phyloP scores from a whole-genome alignment of 208 protist species.

The Wallacemonas rigidus region DNA sequence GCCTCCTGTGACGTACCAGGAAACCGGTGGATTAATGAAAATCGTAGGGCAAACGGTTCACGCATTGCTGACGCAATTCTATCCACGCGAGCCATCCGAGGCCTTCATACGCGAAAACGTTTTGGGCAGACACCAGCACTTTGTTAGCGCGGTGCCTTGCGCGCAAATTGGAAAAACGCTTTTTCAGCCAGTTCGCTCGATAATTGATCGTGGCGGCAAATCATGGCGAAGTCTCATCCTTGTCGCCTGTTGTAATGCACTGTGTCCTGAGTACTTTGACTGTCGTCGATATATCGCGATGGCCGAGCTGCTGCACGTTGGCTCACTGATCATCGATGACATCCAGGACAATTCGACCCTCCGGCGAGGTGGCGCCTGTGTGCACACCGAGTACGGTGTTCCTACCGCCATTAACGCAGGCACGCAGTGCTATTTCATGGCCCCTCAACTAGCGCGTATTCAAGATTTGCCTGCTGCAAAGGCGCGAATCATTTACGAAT shows the following conservation, averaged over 20 bases:
- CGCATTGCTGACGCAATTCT: conserved; percentile 33
- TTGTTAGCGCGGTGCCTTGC: conserved; percentile 15
- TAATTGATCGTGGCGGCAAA: conserved; percentile 70
- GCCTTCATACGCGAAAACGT: conserved; percentile 53
- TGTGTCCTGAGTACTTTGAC: conserved; percentile 58
- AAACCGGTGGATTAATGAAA: conserved; percentile 37
- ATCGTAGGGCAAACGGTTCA: conserved; percentile 40
- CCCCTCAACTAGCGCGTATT: conserved; percentile 37
- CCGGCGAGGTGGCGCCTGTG: conserved; percentile 52
- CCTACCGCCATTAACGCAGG: conserved; percentile 68
- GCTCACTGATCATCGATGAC: conserved; percentile 80
- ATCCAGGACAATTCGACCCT: conserved; percentile 71
- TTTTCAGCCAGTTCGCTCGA: conserved; percentile 51
- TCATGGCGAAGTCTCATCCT: conserved; percentile 69
- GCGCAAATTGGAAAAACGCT: conserved; percentile 48
- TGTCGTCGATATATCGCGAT: conserved; percentile 54
- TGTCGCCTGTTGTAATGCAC: conserved; percentile 49
- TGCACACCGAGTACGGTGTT: conserved; percentile 57
- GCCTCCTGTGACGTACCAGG: conserved; percentile 16
- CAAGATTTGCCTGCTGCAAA: conserved; percentile 42
- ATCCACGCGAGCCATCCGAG: conserved; percentile 37
- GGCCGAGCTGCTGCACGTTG: conserved; percentile 66
- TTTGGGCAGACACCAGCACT: conserved; percentile 31
- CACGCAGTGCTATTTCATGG: conserved; percentile 73
- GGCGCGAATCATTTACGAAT: conserved; percentile 44